Evolutionary conservation across 2,329 filamentous ascomycete species (phyloP), one percentile per base, ranked within the genome.

Genomic region (Fusarium zealandicum): DNA sequence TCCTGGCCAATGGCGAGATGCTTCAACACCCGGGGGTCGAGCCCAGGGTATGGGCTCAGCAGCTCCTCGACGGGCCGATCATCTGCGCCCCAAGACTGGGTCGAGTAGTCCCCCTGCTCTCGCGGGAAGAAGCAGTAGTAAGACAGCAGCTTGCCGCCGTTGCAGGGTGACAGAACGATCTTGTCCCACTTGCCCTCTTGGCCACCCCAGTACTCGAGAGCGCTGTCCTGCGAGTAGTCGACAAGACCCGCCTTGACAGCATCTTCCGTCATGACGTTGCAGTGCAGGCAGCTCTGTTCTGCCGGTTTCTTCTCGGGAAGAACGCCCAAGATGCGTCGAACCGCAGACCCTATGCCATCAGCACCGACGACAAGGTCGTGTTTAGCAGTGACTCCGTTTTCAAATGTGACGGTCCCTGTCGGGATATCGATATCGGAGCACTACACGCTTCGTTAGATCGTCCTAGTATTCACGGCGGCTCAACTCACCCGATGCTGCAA

Each of bases 181-280:
- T 90, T 90, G 71, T 89, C 83, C 78, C 77, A 84, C 65, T 83
- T 84, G 49, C 73, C 75, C 47, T 86, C 82, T 45, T 85, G 81
- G 2, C 87, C 87, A 20, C 87, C 87, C 87, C 87, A 90, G 75
- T 88, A 90, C 70, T 90, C 84, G 0, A 90, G 75, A 0, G 86
- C 86, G 20, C 70, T 76, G 72, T 89, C 70, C 28, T 78, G 66
- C 0, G 84, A 84, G 71, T 87, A 89, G 68, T 89, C 84, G 27
- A 84, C 78, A 0, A 89, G 78, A 2, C 86, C 86, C 1, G 83
- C 74, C 51, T 76, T 76, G 25, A 84, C 78, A 1, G 83, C 84
- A n/a, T 87, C 79, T 31, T 83, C 81, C 0, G 85, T 87, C 16
- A 72, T 72, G 49, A 90, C 83, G 66, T 88, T 90, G 56, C 83